These are phyloP conservation scores for Cytospora leucostoma DNA, from an alignment of 2,329 filamentous ascomycete genomes.

Conservation along the genomic window DNA sequence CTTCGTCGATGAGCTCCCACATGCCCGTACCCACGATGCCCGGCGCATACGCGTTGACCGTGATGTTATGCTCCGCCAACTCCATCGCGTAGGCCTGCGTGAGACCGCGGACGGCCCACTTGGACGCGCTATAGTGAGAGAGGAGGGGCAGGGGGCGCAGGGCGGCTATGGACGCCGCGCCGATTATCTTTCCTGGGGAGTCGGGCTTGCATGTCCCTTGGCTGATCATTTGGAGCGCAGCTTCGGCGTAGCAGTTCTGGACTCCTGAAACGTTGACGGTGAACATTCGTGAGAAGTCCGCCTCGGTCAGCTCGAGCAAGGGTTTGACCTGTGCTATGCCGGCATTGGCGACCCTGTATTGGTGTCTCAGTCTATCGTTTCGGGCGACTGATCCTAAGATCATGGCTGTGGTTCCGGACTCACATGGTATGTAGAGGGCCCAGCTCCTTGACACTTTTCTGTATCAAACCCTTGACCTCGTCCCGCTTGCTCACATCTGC, in stretches of 20 bases:
- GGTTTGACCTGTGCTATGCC: slow-evolving; percentile 61
- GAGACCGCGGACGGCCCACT: slow-evolving; percentile 67
- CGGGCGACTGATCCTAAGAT: accelerated
- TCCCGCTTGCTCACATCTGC: slow-evolving; percentile 62
- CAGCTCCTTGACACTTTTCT: slow-evolving; percentile 51
- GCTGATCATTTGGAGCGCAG: slow-evolving; percentile 65
- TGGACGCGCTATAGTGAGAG: slow-evolving; percentile 64
- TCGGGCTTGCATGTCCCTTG: slow-evolving; percentile 49
- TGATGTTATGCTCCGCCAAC: slow-evolving; percentile 64
- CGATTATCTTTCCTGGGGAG: slow-evolving; percentile 49
- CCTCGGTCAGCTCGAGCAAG: slow-evolving; percentile 56
- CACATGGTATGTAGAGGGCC: slow-evolving; percentile 47
- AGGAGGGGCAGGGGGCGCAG: slow-evolving; percentile 62
- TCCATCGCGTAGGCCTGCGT: slow-evolving; percentile 69
- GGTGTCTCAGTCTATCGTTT: neutral
- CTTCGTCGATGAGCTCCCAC: slow-evolving; percentile 69
- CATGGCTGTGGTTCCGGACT: neutral
- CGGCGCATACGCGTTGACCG: slow-evolving; percentile 66
- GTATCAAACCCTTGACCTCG: slow-evolving; percentile 54
- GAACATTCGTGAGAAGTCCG: slow-evolving; percentile 61
- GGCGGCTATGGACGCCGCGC: slow-evolving; percentile 56
- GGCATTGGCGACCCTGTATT: slow-evolving; percentile 57
- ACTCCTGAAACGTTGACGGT: slow-evolving; percentile 66
- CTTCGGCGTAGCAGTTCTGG: slow-evolving; percentile 64
- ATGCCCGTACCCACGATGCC: slow-evolving; percentile 68